Conservation (phyloP, 805 yeast species). For the Torulaspora quercuum region DNA sequence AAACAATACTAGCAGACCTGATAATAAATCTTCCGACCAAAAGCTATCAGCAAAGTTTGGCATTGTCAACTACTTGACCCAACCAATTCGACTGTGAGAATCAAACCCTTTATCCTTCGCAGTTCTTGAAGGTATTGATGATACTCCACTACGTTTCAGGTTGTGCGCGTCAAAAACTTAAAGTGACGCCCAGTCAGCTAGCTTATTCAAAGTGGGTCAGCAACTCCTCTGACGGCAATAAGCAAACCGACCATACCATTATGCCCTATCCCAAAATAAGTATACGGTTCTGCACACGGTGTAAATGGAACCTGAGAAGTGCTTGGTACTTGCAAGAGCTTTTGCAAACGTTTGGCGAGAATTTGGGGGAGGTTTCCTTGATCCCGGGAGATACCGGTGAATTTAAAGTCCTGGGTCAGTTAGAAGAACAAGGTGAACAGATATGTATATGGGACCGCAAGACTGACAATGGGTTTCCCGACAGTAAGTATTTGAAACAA, state of each 20-base stretch:
- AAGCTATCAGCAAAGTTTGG: conserved; percentile 69
- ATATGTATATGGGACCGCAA: conserved; percentile 59
- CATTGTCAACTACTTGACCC: conserved; percentile 17
- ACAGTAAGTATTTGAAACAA: conserved; percentile 72
- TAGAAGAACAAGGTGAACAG: conserved; percentile 34
- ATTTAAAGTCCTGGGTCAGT: conserved; percentile 51
- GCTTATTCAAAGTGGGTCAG: too few species aligned
- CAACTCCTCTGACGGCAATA: too few species aligned
- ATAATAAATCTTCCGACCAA: conserved; percentile 66
- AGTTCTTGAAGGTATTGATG: too few species aligned
- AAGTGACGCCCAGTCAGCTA: too few species aligned
- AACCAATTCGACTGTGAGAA: neutral
- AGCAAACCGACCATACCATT: neutral
- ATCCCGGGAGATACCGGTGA: conserved; percentile 51
- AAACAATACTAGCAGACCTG: conserved; percentile 52
- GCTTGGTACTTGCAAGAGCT: conserved; percentile 85
- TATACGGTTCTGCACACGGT: conserved; percentile 73
- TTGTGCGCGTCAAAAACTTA: conserved; percentile 4
- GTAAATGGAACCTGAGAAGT: conserved; percentile 87
- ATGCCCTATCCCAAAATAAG: conserved; percentile 55
- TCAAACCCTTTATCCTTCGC: too few species aligned
- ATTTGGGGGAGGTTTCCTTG: conserved; percentile 53
- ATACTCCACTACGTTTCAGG: too few species aligned
- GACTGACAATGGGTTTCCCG: conserved; percentile 75
- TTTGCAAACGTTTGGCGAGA: conserved; percentile 69